Percentiles rank a stretch among this genome's conserved stretches.
These are phyloP conservation scores for Pseudocercospora fijiensis DNA, from an alignment of 2,329 filamentous ascomycete species.

Conservation along the genomic window DNA sequence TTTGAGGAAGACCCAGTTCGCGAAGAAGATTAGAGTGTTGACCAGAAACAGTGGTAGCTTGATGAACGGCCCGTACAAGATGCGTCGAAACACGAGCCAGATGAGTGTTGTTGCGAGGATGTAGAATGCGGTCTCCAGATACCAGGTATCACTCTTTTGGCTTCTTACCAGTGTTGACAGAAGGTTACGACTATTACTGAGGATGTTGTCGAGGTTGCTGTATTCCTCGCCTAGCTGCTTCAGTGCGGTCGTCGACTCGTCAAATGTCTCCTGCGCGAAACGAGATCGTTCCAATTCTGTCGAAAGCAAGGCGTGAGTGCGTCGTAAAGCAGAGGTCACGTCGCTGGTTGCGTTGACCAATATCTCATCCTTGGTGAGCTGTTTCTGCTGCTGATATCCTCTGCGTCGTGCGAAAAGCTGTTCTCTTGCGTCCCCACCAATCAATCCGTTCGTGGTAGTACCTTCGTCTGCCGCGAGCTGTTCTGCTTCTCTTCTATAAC, in stretches of 20 bases:
- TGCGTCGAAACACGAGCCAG: slow-evolving; percentile 82
- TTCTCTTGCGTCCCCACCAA: slow-evolving; percentile 34
- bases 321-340: slow-evolving; percentile 77
- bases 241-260: slow-evolving; percentile 80
- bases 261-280: slow-evolving; percentile 85
- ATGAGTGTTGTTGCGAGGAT: slow-evolving; percentile 72
- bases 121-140: slow-evolving; percentile 85
- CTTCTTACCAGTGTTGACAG: slow-evolving; percentile 77
- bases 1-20: slow-evolving; percentile 33
- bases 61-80: slow-evolving; percentile 84
- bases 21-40: slow-evolving; percentile 24
- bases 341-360: slow-evolving; percentile 73
- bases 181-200: slow-evolving; percentile 71
- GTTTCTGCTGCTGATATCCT: slow-evolving; percentile 42
- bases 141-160: slow-evolving; percentile 98
- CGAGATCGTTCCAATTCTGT: slow-evolving; percentile 80
- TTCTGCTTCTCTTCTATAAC: slow-evolving; percentile 26
- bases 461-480: slow-evolving; percentile 43
- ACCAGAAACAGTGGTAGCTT: slow-evolving; percentile 62
- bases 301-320: slow-evolving; percentile 84
- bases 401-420: slow-evolving; percentile 41
- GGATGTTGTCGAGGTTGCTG: slow-evolving; percentile 71
- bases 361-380: slow-evolving; percentile 68
- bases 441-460: slow-evolving; percentile 29
- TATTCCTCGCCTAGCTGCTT: slow-evolving; percentile 78